Conservation (phyloP, 2,329 filamentous ascomycete species). For the Fonsecaea nubica region DNA sequence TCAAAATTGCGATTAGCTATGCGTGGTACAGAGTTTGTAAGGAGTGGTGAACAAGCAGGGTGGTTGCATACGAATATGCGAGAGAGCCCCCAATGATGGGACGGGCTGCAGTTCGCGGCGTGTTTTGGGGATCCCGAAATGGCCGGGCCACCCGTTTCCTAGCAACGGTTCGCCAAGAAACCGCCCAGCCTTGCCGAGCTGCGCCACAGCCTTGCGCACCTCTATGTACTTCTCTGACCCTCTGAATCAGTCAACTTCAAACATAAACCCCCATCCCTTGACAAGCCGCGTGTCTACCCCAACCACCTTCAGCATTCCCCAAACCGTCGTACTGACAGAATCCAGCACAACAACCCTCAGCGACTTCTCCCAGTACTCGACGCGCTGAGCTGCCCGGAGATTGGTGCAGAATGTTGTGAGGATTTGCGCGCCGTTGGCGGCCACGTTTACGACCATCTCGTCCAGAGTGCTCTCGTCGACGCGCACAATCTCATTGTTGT, state of each 20-base stretch:
- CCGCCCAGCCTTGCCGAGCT: slow-evolving; percentile 3
- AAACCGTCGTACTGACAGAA: slow-evolving; percentile 52
- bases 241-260: slow-evolving; percentile 30
- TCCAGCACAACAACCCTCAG: slow-evolving; percentile 49
- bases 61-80: background rate
- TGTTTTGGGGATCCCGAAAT: slow-evolving; percentile 4
- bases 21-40: background rate
- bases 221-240: background rate
- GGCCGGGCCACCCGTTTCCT: background rate
- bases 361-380: slow-evolving; percentile 48
- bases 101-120: background rate
- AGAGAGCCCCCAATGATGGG: slow-evolving; percentile 6
- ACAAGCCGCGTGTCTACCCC: slow-evolving; percentile 39
- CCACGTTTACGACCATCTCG: slow-evolving; percentile 26
- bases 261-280: slow-evolving; percentile 49
- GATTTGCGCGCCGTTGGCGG: slow-evolving; percentile 43
- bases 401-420: slow-evolving; percentile 56
- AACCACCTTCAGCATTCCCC: slow-evolving; percentile 49
- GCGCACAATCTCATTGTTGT: slow-evolving; percentile 50
- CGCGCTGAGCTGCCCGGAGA: slow-evolving; percentile 50
- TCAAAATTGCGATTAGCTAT: background rate
- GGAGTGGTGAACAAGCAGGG: slow-evolving; percentile 10
- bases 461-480: slow-evolving; percentile 43
- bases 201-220: background rate
- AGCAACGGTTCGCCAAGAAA: slow-evolving; percentile 13